These are phyloP conservation scores for Hypoxylon sp. DNA, from an alignment of 2,329 filamentous ascomycete species.

Conservation along the genomic window DNA sequence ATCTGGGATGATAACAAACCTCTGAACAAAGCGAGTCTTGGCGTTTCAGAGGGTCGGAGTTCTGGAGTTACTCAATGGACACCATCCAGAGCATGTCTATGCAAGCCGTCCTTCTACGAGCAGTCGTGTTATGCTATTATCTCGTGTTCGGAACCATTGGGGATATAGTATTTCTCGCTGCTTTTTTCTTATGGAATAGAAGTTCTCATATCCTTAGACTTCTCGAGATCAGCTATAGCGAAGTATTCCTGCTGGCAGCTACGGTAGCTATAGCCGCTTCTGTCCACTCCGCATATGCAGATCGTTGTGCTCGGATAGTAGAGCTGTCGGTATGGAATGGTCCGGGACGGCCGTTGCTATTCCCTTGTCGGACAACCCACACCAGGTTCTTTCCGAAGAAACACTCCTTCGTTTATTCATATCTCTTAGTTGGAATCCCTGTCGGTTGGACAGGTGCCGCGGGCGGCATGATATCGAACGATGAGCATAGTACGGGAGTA, in stretches of 20 bases:
- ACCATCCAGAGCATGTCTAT: slow-evolving; percentile 28
- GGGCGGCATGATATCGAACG: slow-evolving; percentile 70
- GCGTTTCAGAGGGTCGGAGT: slow-evolving; percentile 3
- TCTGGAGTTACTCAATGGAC: slow-evolving; percentile 26
- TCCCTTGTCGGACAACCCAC: slow-evolving; percentile 77
- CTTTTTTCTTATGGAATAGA: slow-evolving; percentile 36
- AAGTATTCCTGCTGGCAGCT: slow-evolving; percentile 16
- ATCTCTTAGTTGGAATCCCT: slow-evolving; percentile 78
- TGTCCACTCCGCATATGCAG: slow-evolving; percentile 11
- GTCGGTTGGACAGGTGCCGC: slow-evolving; percentile 71
- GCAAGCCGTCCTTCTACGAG: slow-evolving; percentile 31
- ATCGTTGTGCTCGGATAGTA: slow-evolving; percentile 13
- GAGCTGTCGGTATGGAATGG: slow-evolving; percentile 46
- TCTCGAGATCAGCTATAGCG: slow-evolving; percentile 12
- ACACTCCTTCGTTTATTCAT: slow-evolving; percentile 79
- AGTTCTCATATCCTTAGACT: slow-evolving; percentile 12
- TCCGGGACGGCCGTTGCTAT: slow-evolving; percentile 65
- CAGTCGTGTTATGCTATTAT: slow-evolving; percentile 40
- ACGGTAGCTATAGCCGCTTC: slow-evolving; percentile 20
- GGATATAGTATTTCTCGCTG: slow-evolving; percentile 40
- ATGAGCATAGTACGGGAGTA: slow-evolving; percentile 44
- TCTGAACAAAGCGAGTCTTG: slow-evolving; percentile 6
- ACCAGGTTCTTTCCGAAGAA: slow-evolving; percentile 76
- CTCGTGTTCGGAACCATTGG: slow-evolving; percentile 39
- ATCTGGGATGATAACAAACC: slow-evolving; percentile 10